These are phyloP conservation scores for Capsella bursapastoris DNA, from an alignment of 345 rosid genomes.

Conservation along the genomic window DNA sequence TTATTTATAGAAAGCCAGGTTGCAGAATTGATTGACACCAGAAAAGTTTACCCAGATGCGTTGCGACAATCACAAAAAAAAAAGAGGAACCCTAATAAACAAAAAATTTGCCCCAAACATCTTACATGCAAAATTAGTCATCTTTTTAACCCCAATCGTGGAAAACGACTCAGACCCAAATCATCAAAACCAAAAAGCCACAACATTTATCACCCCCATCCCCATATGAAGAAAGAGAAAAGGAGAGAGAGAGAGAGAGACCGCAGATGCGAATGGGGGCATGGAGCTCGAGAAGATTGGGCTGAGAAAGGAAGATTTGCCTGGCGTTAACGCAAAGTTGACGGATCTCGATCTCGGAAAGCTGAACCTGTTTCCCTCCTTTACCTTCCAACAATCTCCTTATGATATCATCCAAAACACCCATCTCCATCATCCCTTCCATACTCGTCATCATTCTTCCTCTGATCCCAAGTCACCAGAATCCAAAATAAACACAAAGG, in stretches of 20 bases:
- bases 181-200: conserved; percentile 13
- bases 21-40: too few species aligned
- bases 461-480: conserved; percentile 22
- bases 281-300: conserved; percentile 76
- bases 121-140: conserved; percentile 10
- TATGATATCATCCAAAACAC: conserved; percentile 89
- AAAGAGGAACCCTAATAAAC: neutral
- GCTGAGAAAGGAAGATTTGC: conserved; percentile 88
- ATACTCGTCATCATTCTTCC: conserved; percentile 64
- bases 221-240: conserved; percentile 2
- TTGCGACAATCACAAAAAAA: neutral
- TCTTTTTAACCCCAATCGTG: conserved; percentile 16
- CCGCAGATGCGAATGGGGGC: conserved; percentile 95
- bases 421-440: conserved; percentile 80
- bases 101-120: neutral
- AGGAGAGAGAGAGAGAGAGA: conserved; percentile 42
- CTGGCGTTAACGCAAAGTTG: conserved; percentile 95
- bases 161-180: conserved; percentile 8
- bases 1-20: neutral
- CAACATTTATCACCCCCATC: neutral
- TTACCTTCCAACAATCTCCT: conserved; percentile 87
- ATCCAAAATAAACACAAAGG: conserved; percentile 29
- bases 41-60: too few species aligned
- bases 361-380: conserved; percentile 95
- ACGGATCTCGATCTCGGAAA: conserved; percentile 97